These are phyloP conservation scores for Scortechinia acanthostroma DNA, from an alignment of 2,329 filamentous ascomycete species.

Conservation along the genomic window DNA sequence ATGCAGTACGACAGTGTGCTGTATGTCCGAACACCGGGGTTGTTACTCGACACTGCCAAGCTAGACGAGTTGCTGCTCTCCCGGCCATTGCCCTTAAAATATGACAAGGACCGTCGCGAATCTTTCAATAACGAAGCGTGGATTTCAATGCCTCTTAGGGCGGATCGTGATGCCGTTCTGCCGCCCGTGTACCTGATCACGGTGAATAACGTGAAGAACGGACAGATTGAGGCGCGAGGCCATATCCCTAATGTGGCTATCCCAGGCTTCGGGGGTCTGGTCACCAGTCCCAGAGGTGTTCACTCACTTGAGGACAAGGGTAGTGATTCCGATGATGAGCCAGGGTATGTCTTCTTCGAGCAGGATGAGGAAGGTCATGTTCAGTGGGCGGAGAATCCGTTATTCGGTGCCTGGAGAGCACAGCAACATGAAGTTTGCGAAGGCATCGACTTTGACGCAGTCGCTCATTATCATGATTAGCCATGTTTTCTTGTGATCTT, in stretches of 20 bases:
- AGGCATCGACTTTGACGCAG: conserved; percentile 15
- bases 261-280: conserved; percentile 19
- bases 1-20: conserved; percentile 31
- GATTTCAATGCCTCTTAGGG: conserved; percentile 20
- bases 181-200: conserved; percentile 25
- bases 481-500: too few species aligned
- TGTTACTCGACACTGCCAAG: conserved; percentile 23
- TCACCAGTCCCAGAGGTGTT: conserved; percentile 6
- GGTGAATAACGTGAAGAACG: conserved; percentile 20
- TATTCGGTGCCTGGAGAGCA: conserved; percentile 24
- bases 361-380: conserved; percentile 19
- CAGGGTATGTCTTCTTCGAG: conserved; percentile 28
- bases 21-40: conserved; percentile 28
- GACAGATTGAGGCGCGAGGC: conserved; percentile 21
- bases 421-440: conserved; percentile 22
- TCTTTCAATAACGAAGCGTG: conserved; percentile 25
- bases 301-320: conserved; percentile 5
- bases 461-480: not conserved
- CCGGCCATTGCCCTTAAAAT: conserved; percentile 17
- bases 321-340: conserved; percentile 8
- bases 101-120: conserved; percentile 19
- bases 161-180: conserved; percentile 16
- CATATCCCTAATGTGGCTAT: conserved; percentile 22
- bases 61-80: conserved; percentile 23
- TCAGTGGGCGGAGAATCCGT: conserved; percentile 18